phyloP scores from a whole-genome alignment of 2,329 filamentous ascomycete species.

The Alternaria arborescens region DNA sequence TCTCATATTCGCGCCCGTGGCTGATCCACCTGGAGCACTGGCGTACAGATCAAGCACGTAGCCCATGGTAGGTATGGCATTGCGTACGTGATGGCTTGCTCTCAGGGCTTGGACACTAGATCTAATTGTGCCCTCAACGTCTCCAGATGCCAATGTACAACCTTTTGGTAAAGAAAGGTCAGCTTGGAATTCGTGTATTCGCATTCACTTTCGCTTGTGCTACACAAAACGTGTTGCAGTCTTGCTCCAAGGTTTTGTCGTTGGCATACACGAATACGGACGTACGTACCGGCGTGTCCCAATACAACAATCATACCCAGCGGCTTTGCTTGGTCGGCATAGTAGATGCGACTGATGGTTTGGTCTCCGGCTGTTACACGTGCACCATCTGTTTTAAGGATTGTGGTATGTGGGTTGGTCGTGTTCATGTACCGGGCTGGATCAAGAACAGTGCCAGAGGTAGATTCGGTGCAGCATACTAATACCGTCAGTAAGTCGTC shows the following conservation, averaged over 20 bases:
- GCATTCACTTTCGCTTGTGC: no score
- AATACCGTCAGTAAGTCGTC: not conserved
- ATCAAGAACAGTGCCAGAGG: conserved; percentile 11
- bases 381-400: conserved; percentile 27
- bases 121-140: conserved; percentile 24
- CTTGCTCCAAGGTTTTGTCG: no score
- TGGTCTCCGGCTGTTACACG: conserved; percentile 10
- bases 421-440: conserved; percentile 34
- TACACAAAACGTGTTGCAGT: no score
- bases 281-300: conserved; percentile 29
- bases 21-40: not conserved
- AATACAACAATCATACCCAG: conserved; percentile 34
- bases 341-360: conserved; percentile 21
- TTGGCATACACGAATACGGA: not conserved
- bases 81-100: conserved; percentile 22
- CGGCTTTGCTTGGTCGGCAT: conserved; percentile 17
- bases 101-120: conserved; percentile 23
- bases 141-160: conserved; percentile 18
- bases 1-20: conserved; percentile 11
- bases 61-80: conserved; percentile 28
- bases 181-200: not conserved
- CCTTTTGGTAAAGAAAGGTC: not conserved
- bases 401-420: conserved; percentile 18
- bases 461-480: conserved; percentile 13
- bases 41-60: conserved; percentile 26